Evolutionary conservation across 306 rosid species (phyloP), one percentile per base, ranked within the genome.

Genomic region (Quercus gilva): DNA sequence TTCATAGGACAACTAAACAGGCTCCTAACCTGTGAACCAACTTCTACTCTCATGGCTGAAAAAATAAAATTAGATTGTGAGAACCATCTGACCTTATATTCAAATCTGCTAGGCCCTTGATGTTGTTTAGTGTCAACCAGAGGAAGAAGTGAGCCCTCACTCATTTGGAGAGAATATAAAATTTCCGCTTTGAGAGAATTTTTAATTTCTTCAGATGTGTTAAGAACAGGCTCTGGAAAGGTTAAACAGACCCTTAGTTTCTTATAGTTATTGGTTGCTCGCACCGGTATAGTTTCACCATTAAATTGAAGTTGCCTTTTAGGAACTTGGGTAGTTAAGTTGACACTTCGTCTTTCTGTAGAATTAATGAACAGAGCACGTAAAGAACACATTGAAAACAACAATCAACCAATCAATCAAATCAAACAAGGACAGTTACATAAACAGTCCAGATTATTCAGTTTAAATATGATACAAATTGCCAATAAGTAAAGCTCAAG

Each of bases 161-260:
- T 94, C 71, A 84, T 83, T 63, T 68, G 67, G 79, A 92, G 85
- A 78, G 43, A 37, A 37, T 0, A 0, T 37, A 37, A 37, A 37
- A 37, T 2, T 37, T 37, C 0, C 0, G 2, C 2, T 6, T 7
- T 37, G 43, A 37, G 10, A 1, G 90, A 81, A 15, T 79, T 86
- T 80, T 84, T 76, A 70, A 92, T 78, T 81, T 92, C 91, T 37
- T 78, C 73, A 19, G 98, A 90, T 72, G 97, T 87, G 85, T 92
- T 94, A n/a, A 88, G 81, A 82, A 94, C 83, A 28, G 98, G 91
- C 51, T 69, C 69, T 57, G 97, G 91, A 85, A 92, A 94, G 86
- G 92, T 92, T 67, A 88, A 49, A 83, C 86, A 90, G 67, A 91
- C 84, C 83, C 83, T 86, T 6, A 94, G 83, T 84, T 88, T 87